Conservation (phyloP, 2,329 filamentous ascomycete genomes). For the Talaromyces sp. region DNA sequence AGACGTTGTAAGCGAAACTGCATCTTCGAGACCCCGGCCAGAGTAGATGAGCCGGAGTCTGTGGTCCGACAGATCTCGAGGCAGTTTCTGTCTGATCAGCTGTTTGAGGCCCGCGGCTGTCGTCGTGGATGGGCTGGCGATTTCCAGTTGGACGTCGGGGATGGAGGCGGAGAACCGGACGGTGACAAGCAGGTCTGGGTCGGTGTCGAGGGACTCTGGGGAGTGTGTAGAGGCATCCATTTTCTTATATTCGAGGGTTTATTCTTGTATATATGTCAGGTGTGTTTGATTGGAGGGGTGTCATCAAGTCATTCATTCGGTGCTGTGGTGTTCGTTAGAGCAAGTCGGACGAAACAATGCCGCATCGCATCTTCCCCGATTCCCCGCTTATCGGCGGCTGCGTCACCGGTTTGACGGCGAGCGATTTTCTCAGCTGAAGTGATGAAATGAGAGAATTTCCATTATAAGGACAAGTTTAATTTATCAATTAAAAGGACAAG, state of each 20-base stretch:
- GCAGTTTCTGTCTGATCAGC: slow-evolving; percentile 68
- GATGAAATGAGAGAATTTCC: background rate
- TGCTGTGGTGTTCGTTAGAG: background rate
- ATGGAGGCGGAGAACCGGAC: slow-evolving; percentile 86
- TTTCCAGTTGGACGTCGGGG: slow-evolving; percentile 75
- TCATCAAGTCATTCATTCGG: background rate
- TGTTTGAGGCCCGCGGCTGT: slow-evolving; percentile 77
- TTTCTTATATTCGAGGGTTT: background rate
- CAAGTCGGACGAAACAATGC: background rate
- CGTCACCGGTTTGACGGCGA: background rate
- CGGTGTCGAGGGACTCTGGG: slow-evolving; percentile 13
- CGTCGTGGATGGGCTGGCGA: slow-evolving; percentile 62
- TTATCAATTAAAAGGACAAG: background rate
- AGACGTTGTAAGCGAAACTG: slow-evolving; percentile 60
- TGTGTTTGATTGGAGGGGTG: background rate
- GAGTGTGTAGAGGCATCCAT: background rate
- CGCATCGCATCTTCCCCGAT: background rate
- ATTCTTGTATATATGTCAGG: background rate
- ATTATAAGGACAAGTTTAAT: background rate
- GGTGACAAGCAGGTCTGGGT: slow-evolving; percentile 60
- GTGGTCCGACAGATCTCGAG: slow-evolving; percentile 55
- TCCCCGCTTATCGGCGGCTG: background rate
- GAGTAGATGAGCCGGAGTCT: slow-evolving; percentile 86
- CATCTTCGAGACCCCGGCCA: slow-evolving; percentile 78
- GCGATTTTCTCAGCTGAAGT: background rate